Conservation (phyloP, 352 stramenopile genomes). For the Aphanomyces stellatus region DNA sequence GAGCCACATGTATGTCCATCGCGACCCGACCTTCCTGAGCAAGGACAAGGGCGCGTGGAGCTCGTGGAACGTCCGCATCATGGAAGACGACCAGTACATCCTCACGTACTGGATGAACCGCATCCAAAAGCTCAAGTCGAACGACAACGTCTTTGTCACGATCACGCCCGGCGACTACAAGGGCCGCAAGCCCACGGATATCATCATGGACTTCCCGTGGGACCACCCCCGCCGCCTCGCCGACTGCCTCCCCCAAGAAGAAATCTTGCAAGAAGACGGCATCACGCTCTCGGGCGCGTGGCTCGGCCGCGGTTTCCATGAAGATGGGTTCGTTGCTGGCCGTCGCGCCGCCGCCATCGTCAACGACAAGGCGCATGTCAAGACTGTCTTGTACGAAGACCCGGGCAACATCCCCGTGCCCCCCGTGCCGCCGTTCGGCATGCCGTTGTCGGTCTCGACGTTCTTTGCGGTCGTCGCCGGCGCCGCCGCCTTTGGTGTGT, state of each 20-base stretch:
- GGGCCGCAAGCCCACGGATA: conserved; percentile 45
- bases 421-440: conserved; percentile 57
- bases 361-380: conserved; percentile 61
- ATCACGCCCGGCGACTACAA: conserved; percentile 73
- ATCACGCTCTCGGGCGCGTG: conserved; percentile 76
- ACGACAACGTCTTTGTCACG: conserved; percentile 81
- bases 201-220: conserved; percentile 73
- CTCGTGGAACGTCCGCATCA: conserved; percentile 83
- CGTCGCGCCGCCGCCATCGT: conserved; percentile 68
- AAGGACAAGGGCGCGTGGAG: conserved; percentile 72
- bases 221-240: conserved; percentile 76
- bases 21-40: conserved; percentile 63
- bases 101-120: conserved; percentile 88
- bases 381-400: conserved; percentile 72
- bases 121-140: conserved; percentile 78
- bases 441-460: conserved; percentile 60
- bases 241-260: conserved; percentile 77
- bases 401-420: conserved; percentile 69
- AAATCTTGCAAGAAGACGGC: conserved; percentile 76
- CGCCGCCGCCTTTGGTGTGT: conserved; percentile 49
- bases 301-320: conserved; percentile 78
- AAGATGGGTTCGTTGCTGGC: conserved; percentile 80
- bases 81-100: conserved; percentile 74
- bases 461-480: conserved; percentile 41
- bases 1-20: conserved; percentile 83